These are phyloP conservation scores for Gyromitra esculenta DNA, from an alignment of 2,329 filamentous ascomycete genomes.

Conservation along the genomic window DNA sequence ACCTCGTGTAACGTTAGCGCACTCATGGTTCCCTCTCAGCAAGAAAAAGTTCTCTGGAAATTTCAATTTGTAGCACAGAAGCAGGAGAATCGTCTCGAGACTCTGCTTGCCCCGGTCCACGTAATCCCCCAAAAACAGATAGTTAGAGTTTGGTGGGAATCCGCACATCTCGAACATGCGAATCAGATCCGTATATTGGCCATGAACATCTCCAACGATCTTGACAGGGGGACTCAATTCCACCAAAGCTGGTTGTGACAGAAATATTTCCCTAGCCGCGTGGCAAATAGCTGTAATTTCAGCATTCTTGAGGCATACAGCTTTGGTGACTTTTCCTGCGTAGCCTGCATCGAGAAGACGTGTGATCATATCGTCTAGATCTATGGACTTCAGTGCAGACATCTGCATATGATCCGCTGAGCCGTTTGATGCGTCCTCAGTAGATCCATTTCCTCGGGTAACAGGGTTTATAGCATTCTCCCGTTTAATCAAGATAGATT, in stretches of 20 bases:
- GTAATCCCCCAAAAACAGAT: constrained; percentile 93
- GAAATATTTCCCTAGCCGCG: constrained; percentile 84
- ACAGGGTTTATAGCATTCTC: constrained; percentile 76
- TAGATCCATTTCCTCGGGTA: constrained; percentile 64
- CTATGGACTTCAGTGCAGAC: constrained; percentile 88
- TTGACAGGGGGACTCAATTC: constrained; percentile 96
- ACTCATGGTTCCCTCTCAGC: constrained; percentile 93
- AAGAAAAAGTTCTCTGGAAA: constrained; percentile 98
- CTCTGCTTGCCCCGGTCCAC: constrained; percentile 97
- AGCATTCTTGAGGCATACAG: constrained; percentile 95
- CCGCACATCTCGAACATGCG: constrained; percentile 99
- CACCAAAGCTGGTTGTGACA: constrained; percentile 89
- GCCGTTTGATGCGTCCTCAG: constrained; percentile 64
- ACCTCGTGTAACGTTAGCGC: constrained; percentile 86
- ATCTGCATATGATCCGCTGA: constrained; percentile 76
- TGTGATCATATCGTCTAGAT: constrained; percentile 97
- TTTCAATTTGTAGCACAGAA: constrained; percentile 96
- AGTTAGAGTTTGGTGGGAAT: constrained; percentile 91
- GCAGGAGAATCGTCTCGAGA: constrained; percentile 88
- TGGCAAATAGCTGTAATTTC: constrained; percentile 95
- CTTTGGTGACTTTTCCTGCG: constrained; percentile 95
- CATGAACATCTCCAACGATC: constrained; percentile 96
- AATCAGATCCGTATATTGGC: constrained; percentile 94
- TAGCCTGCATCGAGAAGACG: constrained; percentile 93
- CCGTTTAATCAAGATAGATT: constrained; percentile 88